Base-by-base conservation (phyloP, 495 filamentous ascomycete species). In the Talaromyces ruber region DNA sequence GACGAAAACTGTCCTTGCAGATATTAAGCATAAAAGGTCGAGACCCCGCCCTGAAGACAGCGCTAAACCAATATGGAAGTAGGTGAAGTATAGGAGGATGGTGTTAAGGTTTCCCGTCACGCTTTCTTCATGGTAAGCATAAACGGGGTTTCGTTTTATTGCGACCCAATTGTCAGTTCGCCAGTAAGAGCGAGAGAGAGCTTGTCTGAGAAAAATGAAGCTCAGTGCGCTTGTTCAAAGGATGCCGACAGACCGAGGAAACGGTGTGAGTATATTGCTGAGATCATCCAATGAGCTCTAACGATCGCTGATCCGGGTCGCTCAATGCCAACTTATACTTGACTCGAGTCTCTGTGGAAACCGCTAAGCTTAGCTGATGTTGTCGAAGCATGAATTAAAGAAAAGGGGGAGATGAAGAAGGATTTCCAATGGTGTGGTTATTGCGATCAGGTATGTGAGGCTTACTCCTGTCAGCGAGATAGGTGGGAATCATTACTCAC, bases 21-120 rank as follows among this genome's bases (percentile, higher is more conserved):
- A 29, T 60, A 51, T 60, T 22, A 60, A 47, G 54, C 54, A 57
- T 51, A 60, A 47, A 60, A 50, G 58, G 59, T 47, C 59, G 43
- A 51, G 59, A 47, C 59, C 59, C 59, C 59, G 59, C 59, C 43
- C n/a, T 60, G 59, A 60, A 60, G 59, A 59, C 22, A 60, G 25
- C 59, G 59, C 59, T 60, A 60, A 47, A 28, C 43, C 24, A 52
- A 29, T 25, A 29, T 59, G 57, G 57, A 43, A 43, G 57, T 43
- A 59, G 29, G 30, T 45, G 30, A 25, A 59, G 26, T 32, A 60
- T 32, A 59, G 43, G 39, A 47, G 45, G 43, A 22, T 32, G 37
- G 9, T 6, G 25, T 47, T 51, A 34, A 34, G 59, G 43, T 32
- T 50, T 28, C 26, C 34, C 45, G 39, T 30, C 24, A 60, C 59